Evolutionary conservation across 768 basidiomycete genomes (phyloP).

Genomic region (Rubroboletus satanas): DNA sequence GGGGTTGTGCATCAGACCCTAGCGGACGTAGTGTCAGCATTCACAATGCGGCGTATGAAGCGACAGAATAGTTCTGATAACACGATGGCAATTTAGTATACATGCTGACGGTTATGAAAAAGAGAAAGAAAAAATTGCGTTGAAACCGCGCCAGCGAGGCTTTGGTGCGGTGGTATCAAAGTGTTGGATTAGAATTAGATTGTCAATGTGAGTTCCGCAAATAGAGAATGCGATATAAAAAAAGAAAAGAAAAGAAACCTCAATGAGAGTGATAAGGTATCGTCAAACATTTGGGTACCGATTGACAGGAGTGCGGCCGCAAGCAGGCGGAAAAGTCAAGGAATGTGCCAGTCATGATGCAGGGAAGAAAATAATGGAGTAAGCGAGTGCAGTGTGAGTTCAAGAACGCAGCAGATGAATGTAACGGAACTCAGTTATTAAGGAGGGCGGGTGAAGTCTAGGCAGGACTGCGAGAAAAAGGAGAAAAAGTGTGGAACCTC

Average conservation of each 20-base stretch:
- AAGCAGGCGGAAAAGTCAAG: constrained; percentile 21
- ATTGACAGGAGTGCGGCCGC: constrained; percentile 19
- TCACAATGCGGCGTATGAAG: constrained; percentile 84
- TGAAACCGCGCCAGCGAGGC: constrained; percentile 21
- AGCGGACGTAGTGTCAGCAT: constrained; percentile 94
- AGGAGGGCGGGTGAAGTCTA: constrained; percentile 19
- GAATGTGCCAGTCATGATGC: constrained; percentile 32
- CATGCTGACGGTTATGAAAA: constrained; percentile 18
- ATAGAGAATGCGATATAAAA: constrained; percentile 35
- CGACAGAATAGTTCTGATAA: constrained; percentile 12
- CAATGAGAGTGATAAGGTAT: constrained; percentile 36
- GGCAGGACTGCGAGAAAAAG: constrained; percentile 7
- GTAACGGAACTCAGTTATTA: constrained; percentile 21
- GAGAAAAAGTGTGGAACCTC: constrained; percentile 8
- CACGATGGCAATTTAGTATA: constrained; percentile 16
- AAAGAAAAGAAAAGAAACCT: constrained; percentile 9
- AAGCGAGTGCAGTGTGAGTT: constrained; percentile 28
- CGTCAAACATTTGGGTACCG: constrained; percentile 29
- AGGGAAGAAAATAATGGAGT: constrained; percentile 18
- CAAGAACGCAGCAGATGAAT: constrained; percentile 24
- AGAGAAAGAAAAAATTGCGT: constrained; percentile 4
- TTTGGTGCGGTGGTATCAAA: constrained; percentile 21
- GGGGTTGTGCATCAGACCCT: constrained; percentile 94
- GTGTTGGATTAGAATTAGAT: constrained; percentile 25
- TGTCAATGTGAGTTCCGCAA: constrained; percentile 35